These are phyloP conservation scores for Claviceps monticola DNA, from an alignment of 2,329 filamentous ascomycete genomes.

Conservation along the genomic window DNA sequence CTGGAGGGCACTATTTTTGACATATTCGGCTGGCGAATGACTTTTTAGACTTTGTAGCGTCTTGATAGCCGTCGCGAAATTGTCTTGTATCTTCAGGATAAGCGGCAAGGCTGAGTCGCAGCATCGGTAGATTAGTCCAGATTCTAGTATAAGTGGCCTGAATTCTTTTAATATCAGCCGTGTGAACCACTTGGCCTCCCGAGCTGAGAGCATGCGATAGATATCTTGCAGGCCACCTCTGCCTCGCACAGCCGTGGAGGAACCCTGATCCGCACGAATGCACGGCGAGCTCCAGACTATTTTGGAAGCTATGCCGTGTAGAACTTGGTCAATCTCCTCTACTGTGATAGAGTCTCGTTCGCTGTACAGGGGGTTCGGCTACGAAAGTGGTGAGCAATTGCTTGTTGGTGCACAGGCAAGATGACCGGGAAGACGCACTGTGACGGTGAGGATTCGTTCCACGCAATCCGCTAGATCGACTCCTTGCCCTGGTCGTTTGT, in stretches of 20 bases:
- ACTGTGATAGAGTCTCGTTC: slow-evolving; percentile 39
- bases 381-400: not conserved
- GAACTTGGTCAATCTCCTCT: slow-evolving; percentile 55
- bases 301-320: slow-evolving; percentile 53
- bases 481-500: slow-evolving; percentile 40
- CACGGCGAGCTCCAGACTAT: slow-evolving; percentile 57
- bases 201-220: slow-evolving; percentile 45
- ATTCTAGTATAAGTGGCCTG: slow-evolving; percentile 50
- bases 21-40: slow-evolving; percentile 10
- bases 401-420: not conserved
- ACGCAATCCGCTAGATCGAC: slow-evolving; percentile 61
- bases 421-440: slow-evolving; percentile 28
- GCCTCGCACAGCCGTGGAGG: slow-evolving; percentile 10
- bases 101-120: slow-evolving; percentile 59
- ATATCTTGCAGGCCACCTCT: slow-evolving; percentile 38
- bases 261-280: slow-evolving; percentile 28
- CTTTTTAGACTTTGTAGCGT: slow-evolving; percentile 29
- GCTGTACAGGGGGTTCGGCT: slow-evolving; percentile 30
- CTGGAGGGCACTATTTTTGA: slow-evolving; percentile 3
- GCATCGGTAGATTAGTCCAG: slow-evolving; percentile 36
- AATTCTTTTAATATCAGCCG: slow-evolving; percentile 67
- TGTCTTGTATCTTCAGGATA: slow-evolving; percentile 55
- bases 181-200: slow-evolving; percentile 78
- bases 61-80: slow-evolving; percentile 46
- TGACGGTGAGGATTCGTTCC: slow-evolving; percentile 46